A percentile compares a stretch with the other conserved stretches of the same genome.
These are phyloP conservation scores for Pythium aquatile DNA, from an alignment of 352 stramenopile genomes.

Conservation along the genomic window DNA sequence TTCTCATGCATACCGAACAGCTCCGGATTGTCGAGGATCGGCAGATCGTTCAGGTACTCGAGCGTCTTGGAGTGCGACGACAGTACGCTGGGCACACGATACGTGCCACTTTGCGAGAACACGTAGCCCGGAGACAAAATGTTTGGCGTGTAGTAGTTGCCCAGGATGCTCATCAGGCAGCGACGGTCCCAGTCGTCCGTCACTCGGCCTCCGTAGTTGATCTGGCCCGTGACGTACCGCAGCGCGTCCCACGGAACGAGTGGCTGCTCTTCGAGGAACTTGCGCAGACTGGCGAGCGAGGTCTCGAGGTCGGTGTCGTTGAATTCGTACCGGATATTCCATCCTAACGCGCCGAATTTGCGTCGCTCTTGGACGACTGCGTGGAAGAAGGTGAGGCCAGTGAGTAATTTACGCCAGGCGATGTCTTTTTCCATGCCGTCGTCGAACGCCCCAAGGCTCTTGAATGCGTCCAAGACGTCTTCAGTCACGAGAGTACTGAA, in stretches of 20 bases:
- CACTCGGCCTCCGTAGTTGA: conserved; percentile 96
- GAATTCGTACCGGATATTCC: conserved; percentile 97
- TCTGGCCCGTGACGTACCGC: conserved; percentile 93
- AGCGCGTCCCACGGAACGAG: conserved; percentile 92
- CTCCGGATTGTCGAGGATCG: conserved; percentile 88
- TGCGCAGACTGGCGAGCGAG: conserved; percentile 84
- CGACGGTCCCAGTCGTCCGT: conserved; percentile 95
- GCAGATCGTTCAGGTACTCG: conserved; percentile 82
- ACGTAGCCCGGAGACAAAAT: conserved; percentile 75
- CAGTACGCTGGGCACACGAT: conserved; percentile 73
- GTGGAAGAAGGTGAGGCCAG: conserved; percentile 92
- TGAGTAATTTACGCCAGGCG: conserved; percentile 90
- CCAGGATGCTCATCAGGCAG: conserved; percentile 92
- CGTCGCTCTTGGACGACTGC: conserved; percentile 92
- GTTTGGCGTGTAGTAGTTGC: conserved; percentile 88
- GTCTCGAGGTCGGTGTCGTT: conserved; percentile 96
- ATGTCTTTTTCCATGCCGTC: conserved; percentile 55
- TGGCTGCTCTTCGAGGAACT: conserved; percentile 91
- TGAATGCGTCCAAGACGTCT: conserved; percentile 63
- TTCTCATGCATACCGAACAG: conserved; percentile 97
- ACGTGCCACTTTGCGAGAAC: conserved; percentile 89
- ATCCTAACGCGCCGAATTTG: conserved; percentile 94
- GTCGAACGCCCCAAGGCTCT: conserved; percentile 52
- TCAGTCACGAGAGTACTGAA: conserved; percentile 88
- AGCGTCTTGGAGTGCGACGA: conserved; percentile 49